Evolutionary conservation across 306 rosid genomes (phyloP).

Genomic region (Bauhinia variegata): DNA sequence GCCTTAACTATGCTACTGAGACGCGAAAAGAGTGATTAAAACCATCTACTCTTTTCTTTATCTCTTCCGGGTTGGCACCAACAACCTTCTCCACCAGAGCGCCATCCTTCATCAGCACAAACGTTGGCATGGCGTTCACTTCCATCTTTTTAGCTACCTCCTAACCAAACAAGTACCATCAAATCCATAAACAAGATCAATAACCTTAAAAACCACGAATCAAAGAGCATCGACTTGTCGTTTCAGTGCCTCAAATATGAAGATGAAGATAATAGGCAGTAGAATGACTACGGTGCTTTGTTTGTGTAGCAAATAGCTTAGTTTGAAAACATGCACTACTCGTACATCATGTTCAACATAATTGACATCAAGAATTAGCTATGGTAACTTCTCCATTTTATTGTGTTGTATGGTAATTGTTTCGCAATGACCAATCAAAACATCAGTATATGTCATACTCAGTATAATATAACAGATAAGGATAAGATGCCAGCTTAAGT

Average conservation of each 20-base stretch:
- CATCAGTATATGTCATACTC: background rate
- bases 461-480: background rate
- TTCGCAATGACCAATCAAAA: background rate
- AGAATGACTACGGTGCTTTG: constrained; percentile 11
- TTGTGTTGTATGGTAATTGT: background rate
- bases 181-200: constrained; percentile 34
- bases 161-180: constrained; percentile 69
- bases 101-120: constrained; percentile 67
- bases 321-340: background rate
- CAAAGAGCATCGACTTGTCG: constrained; percentile 51
- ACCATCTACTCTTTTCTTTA: constrained; percentile 75
- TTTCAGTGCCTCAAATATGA: constrained; percentile 21
- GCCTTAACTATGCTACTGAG: constrained; percentile 45
- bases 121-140: constrained; percentile 93
- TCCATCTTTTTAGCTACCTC: constrained; percentile 75
- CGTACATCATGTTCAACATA: background rate
- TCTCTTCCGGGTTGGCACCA: constrained; percentile 97
- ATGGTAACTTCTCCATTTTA: background rate
- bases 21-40: constrained; percentile 52
- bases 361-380: constrained; percentile 12
- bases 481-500: background rate
- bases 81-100: constrained; percentile 61
- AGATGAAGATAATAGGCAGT: background rate
- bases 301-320: constrained; percentile 5
- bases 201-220: background rate